Conservation (phyloP, 139 green algal species). For the Yamagishiella unicocca region DNA sequence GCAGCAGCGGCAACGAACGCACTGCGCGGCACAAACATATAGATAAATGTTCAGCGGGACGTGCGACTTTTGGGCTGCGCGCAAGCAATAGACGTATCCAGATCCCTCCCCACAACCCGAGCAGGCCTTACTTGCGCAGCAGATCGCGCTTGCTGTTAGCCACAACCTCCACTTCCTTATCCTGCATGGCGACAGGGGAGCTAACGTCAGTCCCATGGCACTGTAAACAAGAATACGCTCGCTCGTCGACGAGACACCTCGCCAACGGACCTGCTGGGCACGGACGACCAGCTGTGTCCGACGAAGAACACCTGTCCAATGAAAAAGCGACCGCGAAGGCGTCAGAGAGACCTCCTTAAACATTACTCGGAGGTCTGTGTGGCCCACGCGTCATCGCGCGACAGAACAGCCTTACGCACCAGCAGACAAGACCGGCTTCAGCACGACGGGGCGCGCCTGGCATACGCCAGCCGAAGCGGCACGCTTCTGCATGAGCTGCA, state of each 20-base stretch:
- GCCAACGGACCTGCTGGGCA: constrained; percentile 44
- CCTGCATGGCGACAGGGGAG: background rate
- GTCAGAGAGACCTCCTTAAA: no score
- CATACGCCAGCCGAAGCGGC: background rate
- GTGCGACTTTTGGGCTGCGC: background rate
- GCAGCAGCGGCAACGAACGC: constrained; percentile 47
- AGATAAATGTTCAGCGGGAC: background rate
- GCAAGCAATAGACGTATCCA: no score
- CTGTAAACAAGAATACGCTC: background rate
- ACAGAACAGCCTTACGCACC: background rate
- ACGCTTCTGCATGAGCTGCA: constrained; percentile 35
- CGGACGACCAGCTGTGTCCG: constrained; percentile 15
- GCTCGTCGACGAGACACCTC: background rate
- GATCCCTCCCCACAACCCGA: background rate
- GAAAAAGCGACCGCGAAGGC: background rate
- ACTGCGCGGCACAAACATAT: constrained; percentile 30
- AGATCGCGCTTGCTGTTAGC: constrained; percentile 47
- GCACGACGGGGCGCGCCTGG: background rate
- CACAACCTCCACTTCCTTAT: background rate
- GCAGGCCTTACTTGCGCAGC: constrained; percentile 40
- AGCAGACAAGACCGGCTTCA: constrained; percentile 16
- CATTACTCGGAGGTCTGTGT: background rate
- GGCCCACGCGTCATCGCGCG: background rate
- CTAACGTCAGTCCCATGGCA: background rate
- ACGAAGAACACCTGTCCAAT: constrained; percentile 4